Evolutionary conservation across 2,329 filamentous ascomycete species (phyloP), one percentile per base, ranked within the genome.

Genomic region (Cadophora malorum): DNA sequence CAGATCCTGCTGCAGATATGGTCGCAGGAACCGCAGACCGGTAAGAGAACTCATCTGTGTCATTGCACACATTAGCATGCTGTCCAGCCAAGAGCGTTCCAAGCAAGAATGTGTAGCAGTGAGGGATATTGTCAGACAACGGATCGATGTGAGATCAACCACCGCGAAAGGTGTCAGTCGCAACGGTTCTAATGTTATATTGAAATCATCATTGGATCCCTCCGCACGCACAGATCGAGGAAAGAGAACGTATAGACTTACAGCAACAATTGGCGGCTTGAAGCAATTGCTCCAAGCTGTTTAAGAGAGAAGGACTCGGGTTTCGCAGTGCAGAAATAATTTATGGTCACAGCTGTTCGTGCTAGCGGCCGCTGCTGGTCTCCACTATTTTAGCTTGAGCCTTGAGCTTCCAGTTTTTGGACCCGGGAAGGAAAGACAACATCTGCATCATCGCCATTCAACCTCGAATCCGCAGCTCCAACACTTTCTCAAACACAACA

Each of bases 111-210:
- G 58, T 63, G 63, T 62, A 63, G 67, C 64, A 60, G 14, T 68
- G 63, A 61, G 60, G 67, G 60, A 65, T 68, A 70, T 69, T 72
- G 65, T 83, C 82, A 84, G 82, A 81, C 81, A 80, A 76, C 81
- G 83, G 82, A 79, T 76, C 74, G 72, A 80, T 79, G 80, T 84
- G 78, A 82, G 82, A 85, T 86, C 83, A 86, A 79, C 77, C 82
- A 82, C 79, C 80, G 28, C 28, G 72, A 73, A 74, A 79, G 80
- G 79, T 81, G 82, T 86, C 84, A 86, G 81, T 85, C 83, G 84
- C 84, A 86, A 85, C 84, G 83, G 84, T 86, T 86, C 84, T 85
- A 81, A 81, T 76, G 78, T 81, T 79, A 81, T 79, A 81, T 79
- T 76, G 77, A 76, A 79, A 79, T 85, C 84, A 86, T 86, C 84